Evolutionary conservation across 257 asterid genomes (phyloP).

Genomic region (Primulina huaijiensis): DNA sequence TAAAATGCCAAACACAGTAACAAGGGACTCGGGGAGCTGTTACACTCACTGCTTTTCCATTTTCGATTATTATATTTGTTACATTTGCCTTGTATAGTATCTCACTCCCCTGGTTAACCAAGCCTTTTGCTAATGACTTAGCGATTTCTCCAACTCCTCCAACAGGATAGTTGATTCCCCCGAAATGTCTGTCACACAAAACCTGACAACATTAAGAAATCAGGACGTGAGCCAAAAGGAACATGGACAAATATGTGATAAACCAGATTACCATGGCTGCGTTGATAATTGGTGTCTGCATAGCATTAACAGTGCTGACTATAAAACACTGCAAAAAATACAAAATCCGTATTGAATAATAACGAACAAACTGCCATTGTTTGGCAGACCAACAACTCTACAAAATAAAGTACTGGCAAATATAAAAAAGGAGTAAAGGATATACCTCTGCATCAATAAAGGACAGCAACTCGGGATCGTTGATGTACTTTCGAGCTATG

Average conservation of each 20-base stretch:
- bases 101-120: slow-evolving; percentile 68
- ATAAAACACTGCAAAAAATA: slow-evolving; percentile 74
- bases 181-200: slow-evolving; percentile 96
- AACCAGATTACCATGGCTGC: slow-evolving; percentile 85
- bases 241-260: slow-evolving; percentile 12
- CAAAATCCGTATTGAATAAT: slow-evolving; percentile 13
- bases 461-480: slow-evolving; percentile 77
- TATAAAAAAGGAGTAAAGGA: slow-evolving; percentile 17
- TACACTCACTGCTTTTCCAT: slow-evolving; percentile 81
- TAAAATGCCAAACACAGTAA: slow-evolving; percentile 3
- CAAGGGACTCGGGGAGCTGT: slow-evolving; percentile 14
- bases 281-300: slow-evolving; percentile 94
- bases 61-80: slow-evolving; percentile 57
- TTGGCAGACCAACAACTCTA: background rate
- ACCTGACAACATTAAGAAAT: slow-evolving; percentile 40
- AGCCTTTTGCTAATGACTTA: slow-evolving; percentile 80
- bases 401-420: slow-evolving; percentile 17
- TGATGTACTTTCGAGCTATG: slow-evolving; percentile 80
- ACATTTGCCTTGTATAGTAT: slow-evolving; percentile 84
- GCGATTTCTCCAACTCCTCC: slow-evolving; percentile 99
- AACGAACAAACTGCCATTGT: background rate
- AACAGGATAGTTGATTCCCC: slow-evolving; percentile 96
- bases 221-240: slow-evolving; percentile 2
- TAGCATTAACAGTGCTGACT: slow-evolving; percentile 92
- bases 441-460: slow-evolving; percentile 94